Evolutionary conservation across 1,139 yeast species (phyloP).

Genomic region (Candida anutae): DNA sequence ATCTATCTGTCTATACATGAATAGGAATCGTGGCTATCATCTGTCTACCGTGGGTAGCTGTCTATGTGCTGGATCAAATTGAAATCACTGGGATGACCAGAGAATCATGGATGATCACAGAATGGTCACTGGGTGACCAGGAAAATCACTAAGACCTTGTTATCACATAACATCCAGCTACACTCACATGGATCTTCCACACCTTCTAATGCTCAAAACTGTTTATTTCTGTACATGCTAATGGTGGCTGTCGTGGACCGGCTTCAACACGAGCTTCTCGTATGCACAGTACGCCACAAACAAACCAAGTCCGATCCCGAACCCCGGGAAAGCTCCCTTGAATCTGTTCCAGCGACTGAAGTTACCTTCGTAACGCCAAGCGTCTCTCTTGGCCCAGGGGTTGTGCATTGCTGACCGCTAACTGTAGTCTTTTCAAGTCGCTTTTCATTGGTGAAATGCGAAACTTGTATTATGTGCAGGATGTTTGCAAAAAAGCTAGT

Average conservation of each 20-base stretch:
- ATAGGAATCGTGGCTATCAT: no score
- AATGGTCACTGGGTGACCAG: no score
- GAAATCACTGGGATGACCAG: no score
- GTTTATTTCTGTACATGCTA: no score
- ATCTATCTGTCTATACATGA: neutral
- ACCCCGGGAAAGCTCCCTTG: constrained; percentile 75
- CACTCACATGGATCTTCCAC: no score
- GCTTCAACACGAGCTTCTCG: constrained; percentile 44
- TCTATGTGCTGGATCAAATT: no score
- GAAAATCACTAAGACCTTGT: no score
- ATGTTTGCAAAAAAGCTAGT: neutral
- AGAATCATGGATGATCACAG: no score
- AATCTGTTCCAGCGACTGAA: constrained; percentile 67
- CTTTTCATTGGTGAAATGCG: constrained; percentile 5
- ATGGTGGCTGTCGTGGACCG: constrained; percentile 14
- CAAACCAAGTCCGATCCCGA: constrained; percentile 74
- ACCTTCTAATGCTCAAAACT: no score
- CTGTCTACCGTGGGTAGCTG: neutral
- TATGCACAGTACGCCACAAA: constrained; percentile 59
- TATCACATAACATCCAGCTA: no score
- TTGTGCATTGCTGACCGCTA: constrained; percentile 12
- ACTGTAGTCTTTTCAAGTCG: neutral
- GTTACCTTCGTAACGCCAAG: constrained; percentile 86
- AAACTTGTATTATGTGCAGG: constrained; percentile 1
- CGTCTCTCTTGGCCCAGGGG: constrained; percentile 66